Percentiles rank a stretch among this genome's conserved stretches.
phyloP scores from a whole-genome alignment of 345 rosid species.

The Linum trigynum region DNA sequence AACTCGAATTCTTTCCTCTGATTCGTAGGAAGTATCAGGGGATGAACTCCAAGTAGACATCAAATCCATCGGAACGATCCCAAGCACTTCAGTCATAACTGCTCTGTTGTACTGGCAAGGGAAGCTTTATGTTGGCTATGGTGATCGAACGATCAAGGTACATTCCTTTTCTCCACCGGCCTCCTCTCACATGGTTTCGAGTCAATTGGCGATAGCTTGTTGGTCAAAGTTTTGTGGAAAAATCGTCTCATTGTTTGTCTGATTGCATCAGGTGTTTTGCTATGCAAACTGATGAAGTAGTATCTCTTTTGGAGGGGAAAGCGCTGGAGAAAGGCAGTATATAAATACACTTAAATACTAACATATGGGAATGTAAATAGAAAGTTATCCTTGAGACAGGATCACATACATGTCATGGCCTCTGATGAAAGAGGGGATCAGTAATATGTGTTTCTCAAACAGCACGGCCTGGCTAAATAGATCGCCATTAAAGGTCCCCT shows the following conservation, averaged over 20 bases:
- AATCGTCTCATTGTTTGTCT: not conserved
- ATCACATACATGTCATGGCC: too few relatives aligned
- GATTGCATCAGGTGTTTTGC: constrained; percentile 26
- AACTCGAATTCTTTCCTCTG: not conserved
- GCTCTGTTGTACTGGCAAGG: constrained; percentile 63
- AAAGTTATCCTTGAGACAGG: too few relatives aligned
- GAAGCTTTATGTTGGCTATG: constrained; percentile 71
- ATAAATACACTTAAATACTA: not conserved
- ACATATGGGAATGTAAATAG: too few relatives aligned
- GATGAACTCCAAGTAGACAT: constrained; percentile 53
- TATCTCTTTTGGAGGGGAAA: not conserved
- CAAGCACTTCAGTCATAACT: constrained; percentile 56
- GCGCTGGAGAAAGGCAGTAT: not conserved
- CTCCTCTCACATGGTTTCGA: not conserved
- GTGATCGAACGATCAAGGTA: constrained; percentile 61
- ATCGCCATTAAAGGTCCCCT: too few relatives aligned
- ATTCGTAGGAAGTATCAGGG: constrained; percentile 57
- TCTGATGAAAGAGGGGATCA: too few relatives aligned
- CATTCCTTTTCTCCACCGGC: not conserved
- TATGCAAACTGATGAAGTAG: constrained; percentile 19
- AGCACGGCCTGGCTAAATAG: too few relatives aligned
- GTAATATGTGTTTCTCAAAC: too few relatives aligned
- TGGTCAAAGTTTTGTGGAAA: not conserved
- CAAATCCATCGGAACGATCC: constrained; percentile 52
- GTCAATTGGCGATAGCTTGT: not conserved